Base-by-base conservation (phyloP, 2,329 filamentous ascomycete species). In the Fusarium sp. region DNA sequence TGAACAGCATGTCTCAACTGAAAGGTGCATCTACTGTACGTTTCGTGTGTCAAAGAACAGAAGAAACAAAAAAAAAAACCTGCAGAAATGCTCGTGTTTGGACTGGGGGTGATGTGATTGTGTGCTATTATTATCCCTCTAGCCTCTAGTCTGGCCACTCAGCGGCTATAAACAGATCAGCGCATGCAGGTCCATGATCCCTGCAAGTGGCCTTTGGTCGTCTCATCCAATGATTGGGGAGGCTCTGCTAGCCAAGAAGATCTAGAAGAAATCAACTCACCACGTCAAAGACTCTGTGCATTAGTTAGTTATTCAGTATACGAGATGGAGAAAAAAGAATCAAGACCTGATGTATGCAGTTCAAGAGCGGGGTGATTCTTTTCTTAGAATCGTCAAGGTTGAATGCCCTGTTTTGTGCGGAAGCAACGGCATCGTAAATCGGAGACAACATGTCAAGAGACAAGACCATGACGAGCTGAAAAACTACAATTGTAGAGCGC, bases 71-170 rank as follows among this genome's bases (percentile, higher is more conserved):
- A 46, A 50, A 21, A 34, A 45, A 58, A 54, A 55, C 21, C 49
- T 21, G 46, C 56, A 65, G 55, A 45, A 43, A 40, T 47, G 23
- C 63, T 66, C 63, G 63, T 66, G 63, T 66, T 66, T 60, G 61
- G 42, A 60, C 53, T 43, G 40, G 41, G 51, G 62, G 51, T 66
- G 63, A 58, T 54, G 63, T 61, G 63, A 66, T 21, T 54, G 25
- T 61, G 61, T 66, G 61, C 63, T 66, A 66, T 66, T 28, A 66
- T 66, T 66, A 62, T 62, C 64, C 27, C 7, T 42, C 49, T 51
- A 53, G 49, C 25, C 20, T 59, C 10, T 21, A 27, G 41, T 42
- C 45, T 48, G 55, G 28, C 61, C 63, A 66, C 61, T 46, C 25
- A 66, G 63, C 63, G 63, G 42, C 61, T 66, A 66, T 61, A 66